Evolutionary conservation across 2,329 filamentous ascomycete genomes (phyloP).

Genomic region (Stemphylium vesicarium): DNA sequence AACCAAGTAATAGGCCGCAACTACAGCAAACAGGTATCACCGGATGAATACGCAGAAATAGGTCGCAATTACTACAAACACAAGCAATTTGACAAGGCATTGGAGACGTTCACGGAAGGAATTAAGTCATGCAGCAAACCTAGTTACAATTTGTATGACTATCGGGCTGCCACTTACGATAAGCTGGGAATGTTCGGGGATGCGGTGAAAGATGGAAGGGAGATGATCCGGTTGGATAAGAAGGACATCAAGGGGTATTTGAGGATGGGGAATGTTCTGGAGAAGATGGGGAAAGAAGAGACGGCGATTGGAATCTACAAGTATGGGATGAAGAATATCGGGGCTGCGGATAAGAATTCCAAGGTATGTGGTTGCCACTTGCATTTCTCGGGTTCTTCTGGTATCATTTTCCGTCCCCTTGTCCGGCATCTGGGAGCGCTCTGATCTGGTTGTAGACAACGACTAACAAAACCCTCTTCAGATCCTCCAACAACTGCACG

Average conservation of each 20-base stretch:
- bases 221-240: constrained; percentile 60
- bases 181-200: constrained; percentile 58
- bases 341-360: constrained; percentile 45
- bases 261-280: constrained; percentile 58
- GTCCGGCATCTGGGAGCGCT: too few relatives aligned
- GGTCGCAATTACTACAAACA: constrained; percentile 46
- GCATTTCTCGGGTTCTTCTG: background rate
- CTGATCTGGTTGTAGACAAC: too few relatives aligned
- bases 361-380: constrained; percentile 26
- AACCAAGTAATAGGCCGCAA: too few relatives aligned
- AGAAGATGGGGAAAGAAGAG: constrained; percentile 58
- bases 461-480: too few relatives aligned
- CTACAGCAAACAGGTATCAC: constrained; percentile 29
- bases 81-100: constrained; percentile 45
- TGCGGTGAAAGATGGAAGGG: constrained; percentile 63
- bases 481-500: constrained; percentile 55
- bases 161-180: constrained; percentile 61
- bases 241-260: constrained; percentile 64
- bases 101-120: constrained; percentile 42
- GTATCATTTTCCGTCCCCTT: background rate
- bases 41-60: constrained; percentile 45
- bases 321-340: constrained; percentile 62
- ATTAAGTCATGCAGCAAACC: constrained; percentile 35
- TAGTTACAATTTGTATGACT: constrained; percentile 56
- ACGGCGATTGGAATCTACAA: constrained; percentile 63